Evolutionary conservation across 495 filamentous ascomycete genomes (phyloP), one percentile per base, ranked within the genome.

Genomic region (Cladorrhinum samala): DNA sequence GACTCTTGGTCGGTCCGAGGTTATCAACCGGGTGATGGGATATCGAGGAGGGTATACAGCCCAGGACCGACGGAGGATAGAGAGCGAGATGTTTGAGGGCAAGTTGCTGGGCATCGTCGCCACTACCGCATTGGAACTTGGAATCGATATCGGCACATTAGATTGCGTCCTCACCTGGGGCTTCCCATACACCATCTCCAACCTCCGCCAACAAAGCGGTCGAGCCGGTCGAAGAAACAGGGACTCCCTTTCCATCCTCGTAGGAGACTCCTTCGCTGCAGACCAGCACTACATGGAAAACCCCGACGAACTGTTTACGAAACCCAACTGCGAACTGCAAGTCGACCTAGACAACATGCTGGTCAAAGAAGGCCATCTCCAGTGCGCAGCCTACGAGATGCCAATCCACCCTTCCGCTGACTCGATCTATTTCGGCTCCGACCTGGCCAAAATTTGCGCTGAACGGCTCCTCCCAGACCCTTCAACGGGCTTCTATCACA

Each of bases 281-380:
- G 93, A 97, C 65, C 94, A 97, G 62, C 85, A 91, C 66, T 97
- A 93, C 69, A 98, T 97, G 93, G 78, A 87, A 48, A 96, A 96
- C 59, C 93, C 93, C 1, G 83, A 92, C 52, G 92, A 97, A 67
- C 88, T 98, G n/a, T 97, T 98, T 68, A 91, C 85, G 0, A 86
- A 87, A 54, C 91, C 91, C 0, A 95, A 96, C 61, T 87, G 83
- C 63, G 88, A 86, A 64, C 74, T 97, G 8, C 88, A 92, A 62
- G 84, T 96, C 2, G 93, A 96, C 62, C 72, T 97, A n/a, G 71
- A 83, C 39, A 96, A 97, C 63, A 82, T 94, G 72, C 81, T 96
- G 1, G 86, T 96, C 25, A 77, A 90, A 9, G 93, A 96, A 72
- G 91, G 93, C 2, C 93, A 97, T 58, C 77, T 98, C 23, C 93